Evolutionary conservation across 108 stramenopile genomes (phyloP), one percentile per base, ranked within the genome.

Genomic region (Nannochloropsis gaditana): DNA sequence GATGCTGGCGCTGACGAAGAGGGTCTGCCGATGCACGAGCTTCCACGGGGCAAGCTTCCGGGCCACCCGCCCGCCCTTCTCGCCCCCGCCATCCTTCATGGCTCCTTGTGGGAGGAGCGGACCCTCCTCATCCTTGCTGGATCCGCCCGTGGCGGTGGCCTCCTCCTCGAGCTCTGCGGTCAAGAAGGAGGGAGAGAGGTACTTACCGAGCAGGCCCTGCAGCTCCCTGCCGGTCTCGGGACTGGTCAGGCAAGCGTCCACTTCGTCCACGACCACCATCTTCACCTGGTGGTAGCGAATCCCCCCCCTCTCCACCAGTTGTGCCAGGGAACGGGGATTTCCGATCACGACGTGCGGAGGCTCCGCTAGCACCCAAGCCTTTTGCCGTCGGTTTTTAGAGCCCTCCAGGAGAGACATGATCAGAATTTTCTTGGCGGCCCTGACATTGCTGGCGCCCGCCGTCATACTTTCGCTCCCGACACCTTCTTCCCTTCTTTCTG

Each of bases 1-100:
- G 81, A 97, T 95, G 21, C 96, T 96, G 9, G 97, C 97, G 80
- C 96, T 96, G n/a, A 93, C 94, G 83, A 97, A 95, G 31, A 97
- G 92, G 1, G 96, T 96, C 84, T 95, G 95, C 50, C 96, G 83
- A 17, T 90, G 84, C 44, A 31, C 21, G 41, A 86, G 79, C 11
- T 44, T 83, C 82, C 83, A 47, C 9, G 42, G 84, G 44, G 80
- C 44, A 9, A 79, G 80, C 86, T 79, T 45, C 86, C 83, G 47
- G 44, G 50, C n/a, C 83, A 42, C 79, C 45, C 79, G 5, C 15
- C 59, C 59, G 6, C 59, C 59, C 3, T n/a, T 73, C 59, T n/a
- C 59, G 6, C 4, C 6, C 59, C 59, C 59, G 59, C 8, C 59
- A n/a, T 73, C 59, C 59, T 81, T 81, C 41, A 81, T 41, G 21